Evolutionary conservation across 2,329 filamentous ascomycete species (phyloP).

Genomic region (Phialophora macrospora): DNA sequence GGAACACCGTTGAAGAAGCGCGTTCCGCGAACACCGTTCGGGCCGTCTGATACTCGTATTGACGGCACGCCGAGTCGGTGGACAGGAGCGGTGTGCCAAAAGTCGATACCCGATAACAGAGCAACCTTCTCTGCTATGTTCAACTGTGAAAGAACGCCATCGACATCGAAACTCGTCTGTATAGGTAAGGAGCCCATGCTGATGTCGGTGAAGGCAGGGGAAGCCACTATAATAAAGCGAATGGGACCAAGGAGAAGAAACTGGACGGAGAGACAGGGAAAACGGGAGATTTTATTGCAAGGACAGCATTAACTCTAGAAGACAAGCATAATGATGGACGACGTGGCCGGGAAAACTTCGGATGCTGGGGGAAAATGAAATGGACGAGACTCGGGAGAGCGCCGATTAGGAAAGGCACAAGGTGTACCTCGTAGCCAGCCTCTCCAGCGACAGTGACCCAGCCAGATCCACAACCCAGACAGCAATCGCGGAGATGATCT

Average conservation of each 20-base stretch:
- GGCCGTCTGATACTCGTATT: constrained; percentile 71
- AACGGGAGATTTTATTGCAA: background rate
- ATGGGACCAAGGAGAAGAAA: background rate
- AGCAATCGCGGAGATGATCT: background rate
- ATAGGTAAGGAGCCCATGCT: constrained; percentile 34
- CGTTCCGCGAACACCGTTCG: constrained; percentile 71
- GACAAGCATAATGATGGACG: constrained; percentile 8
- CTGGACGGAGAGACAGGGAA: background rate
- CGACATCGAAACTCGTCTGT: constrained; percentile 37
- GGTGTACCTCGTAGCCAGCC: background rate
- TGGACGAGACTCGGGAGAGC: background rate
- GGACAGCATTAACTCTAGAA: background rate
- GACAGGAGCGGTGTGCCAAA: constrained; percentile 71
- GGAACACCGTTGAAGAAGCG: constrained; percentile 70
- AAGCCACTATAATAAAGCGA: background rate
- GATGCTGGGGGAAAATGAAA: constrained; percentile 6
- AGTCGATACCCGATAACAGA: constrained; percentile 66
- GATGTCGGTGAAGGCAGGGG: background rate
- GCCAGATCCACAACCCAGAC: background rate
- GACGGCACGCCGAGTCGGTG: constrained; percentile 67
- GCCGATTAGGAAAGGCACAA: background rate
- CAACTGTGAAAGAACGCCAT: constrained; percentile 43
- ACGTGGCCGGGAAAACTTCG: constrained; percentile 21
- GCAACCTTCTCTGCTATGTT: constrained; percentile 57
- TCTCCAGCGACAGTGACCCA: background rate